Conservation (phyloP, 2,329 filamentous ascomycete genomes). For the Diaporthe caulivora region DNA sequence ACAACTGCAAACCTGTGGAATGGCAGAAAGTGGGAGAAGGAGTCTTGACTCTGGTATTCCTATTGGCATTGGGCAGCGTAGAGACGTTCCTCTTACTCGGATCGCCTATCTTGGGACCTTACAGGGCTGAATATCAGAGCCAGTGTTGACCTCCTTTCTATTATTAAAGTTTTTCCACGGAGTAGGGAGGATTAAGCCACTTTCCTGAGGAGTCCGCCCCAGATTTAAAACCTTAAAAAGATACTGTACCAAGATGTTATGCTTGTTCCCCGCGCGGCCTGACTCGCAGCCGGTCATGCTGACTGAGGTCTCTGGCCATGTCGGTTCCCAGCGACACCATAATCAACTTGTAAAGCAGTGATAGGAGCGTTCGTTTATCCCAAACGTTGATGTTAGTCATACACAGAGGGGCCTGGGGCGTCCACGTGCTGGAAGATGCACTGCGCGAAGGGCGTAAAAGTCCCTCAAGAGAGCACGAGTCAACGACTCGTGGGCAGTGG, state of each 20-base stretch:
- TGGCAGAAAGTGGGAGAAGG: conserved; percentile 64
- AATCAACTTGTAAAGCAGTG: background rate
- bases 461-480: no score
- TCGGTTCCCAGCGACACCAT: no score
- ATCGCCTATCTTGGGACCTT: no score
- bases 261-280: background rate
- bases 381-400: background rate
- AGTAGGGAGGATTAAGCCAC: background rate
- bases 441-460: background rate
- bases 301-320: background rate
- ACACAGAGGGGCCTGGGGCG: background rate
- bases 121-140: no score
- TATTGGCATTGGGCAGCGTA: background rate
- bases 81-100: no score
- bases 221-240: background rate
- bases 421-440: background rate
- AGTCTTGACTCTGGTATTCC: conserved; percentile 39
- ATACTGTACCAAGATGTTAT: background rate
- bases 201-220: background rate
- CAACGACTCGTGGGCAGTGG: background rate
- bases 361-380: background rate
- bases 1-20: conserved; percentile 61
- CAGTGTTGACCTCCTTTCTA: no score
- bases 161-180: no score
- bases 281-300: background rate